A percentile compares a stretch with the other conserved stretches of the same genome.
These are phyloP conservation scores for Monosporozyma solicola DNA, from an alignment of 805 yeast genomes.

Conservation along the genomic window DNA sequence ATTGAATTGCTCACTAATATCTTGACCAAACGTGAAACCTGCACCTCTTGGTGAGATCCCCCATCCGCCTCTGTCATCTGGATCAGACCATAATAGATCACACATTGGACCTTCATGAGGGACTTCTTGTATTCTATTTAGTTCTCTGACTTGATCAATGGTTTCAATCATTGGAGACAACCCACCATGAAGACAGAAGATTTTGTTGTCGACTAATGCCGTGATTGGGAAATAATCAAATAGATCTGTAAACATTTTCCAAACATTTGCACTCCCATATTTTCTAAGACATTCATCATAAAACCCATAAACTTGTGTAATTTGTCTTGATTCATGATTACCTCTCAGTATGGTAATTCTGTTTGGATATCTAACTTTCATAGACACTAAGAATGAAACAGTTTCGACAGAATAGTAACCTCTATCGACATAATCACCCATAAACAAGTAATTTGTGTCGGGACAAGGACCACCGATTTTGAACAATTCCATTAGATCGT, in stretches of 20 bases:
- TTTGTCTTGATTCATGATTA: slow-evolving; percentile 91
- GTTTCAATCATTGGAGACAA: slow-evolving; percentile 91
- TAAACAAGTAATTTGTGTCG: slow-evolving; percentile 76
- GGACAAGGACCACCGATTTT: slow-evolving; percentile 94
- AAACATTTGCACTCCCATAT: slow-evolving; percentile 85
- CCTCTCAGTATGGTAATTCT: slow-evolving; percentile 91
- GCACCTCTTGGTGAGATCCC: slow-evolving; percentile 98
- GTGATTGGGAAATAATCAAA: slow-evolving; percentile 92
- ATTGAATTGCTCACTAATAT: slow-evolving; percentile 86
- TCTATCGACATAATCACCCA: slow-evolving; percentile 86
- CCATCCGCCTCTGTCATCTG: slow-evolving; percentile 97
- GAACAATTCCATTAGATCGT: slow-evolving; percentile 86
- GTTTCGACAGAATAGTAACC: slow-evolving; percentile 87
- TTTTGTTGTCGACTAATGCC: slow-evolving; percentile 82
- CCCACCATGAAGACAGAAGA: slow-evolving; percentile 92
- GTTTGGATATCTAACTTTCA: slow-evolving; percentile 87
- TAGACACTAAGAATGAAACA: slow-evolving; percentile 75
- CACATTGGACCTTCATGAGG: slow-evolving; percentile 99
- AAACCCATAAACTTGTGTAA: slow-evolving; percentile 92
- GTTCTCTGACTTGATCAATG: slow-evolving; percentile 82
- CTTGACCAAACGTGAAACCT: slow-evolving; percentile 96
- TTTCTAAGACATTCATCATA: slow-evolving; percentile 92
- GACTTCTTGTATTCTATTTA: slow-evolving; percentile 89
- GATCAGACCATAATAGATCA: slow-evolving; percentile 93
- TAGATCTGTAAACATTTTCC: slow-evolving; percentile 87